These are phyloP conservation scores for Cercis canadensis DNA, from an alignment of 306 rosid species.

Conservation along the genomic window DNA sequence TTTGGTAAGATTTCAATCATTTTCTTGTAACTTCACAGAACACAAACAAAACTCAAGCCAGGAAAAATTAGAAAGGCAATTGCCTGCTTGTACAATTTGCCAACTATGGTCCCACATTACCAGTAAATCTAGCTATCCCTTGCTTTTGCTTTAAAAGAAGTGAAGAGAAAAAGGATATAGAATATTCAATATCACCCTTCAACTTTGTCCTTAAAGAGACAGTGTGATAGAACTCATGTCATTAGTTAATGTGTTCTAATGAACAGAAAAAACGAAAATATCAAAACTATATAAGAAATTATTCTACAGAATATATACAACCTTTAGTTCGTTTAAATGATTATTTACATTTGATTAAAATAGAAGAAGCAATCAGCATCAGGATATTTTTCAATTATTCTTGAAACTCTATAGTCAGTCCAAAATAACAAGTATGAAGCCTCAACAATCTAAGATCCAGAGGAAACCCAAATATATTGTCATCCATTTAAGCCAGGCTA, in stretches of 20 bases:
- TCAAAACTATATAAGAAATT: too few relatives aligned
- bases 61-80: too few relatives aligned
- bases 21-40: not conserved
- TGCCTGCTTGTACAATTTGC: not conserved
- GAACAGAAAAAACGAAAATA: not conserved
- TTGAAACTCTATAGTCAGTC: too few relatives aligned
- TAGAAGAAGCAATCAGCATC: too few relatives aligned
- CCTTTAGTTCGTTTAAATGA: not conserved
- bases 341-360: not conserved
- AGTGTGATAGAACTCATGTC: not conserved
- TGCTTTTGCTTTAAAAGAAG: not conserved
- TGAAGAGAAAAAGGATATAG: not conserved
- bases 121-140: not conserved
- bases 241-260: not conserved
- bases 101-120: not conserved
- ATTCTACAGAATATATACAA: not conserved
- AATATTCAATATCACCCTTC: not conserved
- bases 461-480: too few relatives aligned
- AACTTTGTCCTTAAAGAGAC: constrained; percentile 6
- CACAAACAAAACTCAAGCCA: not conserved
- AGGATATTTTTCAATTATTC: too few relatives aligned
- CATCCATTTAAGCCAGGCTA: not conserved
- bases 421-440: too few relatives aligned
- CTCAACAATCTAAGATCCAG: too few relatives aligned
- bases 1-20: too few relatives aligned